Conservation (phyloP, 768 basidiomycete species). For the Coprinopsis marcescibilis region DNA sequence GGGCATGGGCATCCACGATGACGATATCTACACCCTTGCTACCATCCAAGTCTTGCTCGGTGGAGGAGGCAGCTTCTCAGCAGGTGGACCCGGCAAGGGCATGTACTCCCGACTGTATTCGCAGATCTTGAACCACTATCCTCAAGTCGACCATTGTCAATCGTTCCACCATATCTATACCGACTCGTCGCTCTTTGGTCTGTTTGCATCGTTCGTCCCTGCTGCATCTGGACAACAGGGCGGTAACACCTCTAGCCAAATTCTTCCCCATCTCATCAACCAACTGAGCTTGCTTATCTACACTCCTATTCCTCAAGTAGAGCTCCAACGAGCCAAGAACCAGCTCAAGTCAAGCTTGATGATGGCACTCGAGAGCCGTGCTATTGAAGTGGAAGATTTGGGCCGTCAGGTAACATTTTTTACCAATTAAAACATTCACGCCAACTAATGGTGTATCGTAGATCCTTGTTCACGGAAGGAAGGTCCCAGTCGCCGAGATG, state of each 20-base stretch:
- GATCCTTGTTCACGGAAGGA: constrained; percentile 83
- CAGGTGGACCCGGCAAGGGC: constrained; percentile 96
- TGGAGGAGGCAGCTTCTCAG: constrained; percentile 95
- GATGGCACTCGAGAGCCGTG: constrained; percentile 90
- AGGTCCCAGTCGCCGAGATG: constrained; percentile 89
- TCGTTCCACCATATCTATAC: constrained; percentile 98
- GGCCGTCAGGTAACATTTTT: constrained; percentile 66
- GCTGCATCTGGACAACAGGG: constrained; percentile 47
- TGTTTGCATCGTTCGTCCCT: constrained; percentile 82
- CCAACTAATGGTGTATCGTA: constrained; percentile 22
- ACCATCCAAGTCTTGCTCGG: constrained; percentile 94
- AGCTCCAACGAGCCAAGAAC: constrained; percentile 87
- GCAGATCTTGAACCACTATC: constrained; percentile 90
- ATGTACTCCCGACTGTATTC: constrained; percentile 99
- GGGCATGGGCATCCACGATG: constrained; percentile 84
- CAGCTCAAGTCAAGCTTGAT: constrained; percentile 89
- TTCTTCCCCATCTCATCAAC: constrained; percentile 80
- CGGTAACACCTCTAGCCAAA: constrained; percentile 61
- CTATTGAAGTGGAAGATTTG: constrained; percentile 83
- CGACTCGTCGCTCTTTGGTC: constrained; percentile 89
- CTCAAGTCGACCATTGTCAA: constrained; percentile 90
- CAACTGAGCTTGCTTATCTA: constrained; percentile 82
- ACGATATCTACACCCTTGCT: constrained; percentile 89
- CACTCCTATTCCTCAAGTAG: constrained; percentile 54
- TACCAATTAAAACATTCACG: not conserved